Evolutionary conservation across 2,329 filamentous ascomycete species (phyloP).

Genomic region (Ceratocystis eucalypticola): DNA sequence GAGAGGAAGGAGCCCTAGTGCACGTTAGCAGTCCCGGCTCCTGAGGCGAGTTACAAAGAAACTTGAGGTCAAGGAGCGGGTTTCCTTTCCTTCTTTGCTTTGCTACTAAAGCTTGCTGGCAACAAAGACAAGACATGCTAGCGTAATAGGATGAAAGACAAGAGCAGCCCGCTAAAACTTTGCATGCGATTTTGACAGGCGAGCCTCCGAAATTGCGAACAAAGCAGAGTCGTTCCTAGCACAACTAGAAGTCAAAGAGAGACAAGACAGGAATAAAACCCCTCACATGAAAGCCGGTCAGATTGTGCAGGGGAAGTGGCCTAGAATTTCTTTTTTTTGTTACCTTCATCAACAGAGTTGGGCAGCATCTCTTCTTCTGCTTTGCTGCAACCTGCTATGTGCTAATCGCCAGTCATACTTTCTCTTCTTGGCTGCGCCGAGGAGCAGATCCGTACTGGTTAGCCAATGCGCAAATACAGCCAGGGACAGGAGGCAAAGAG

Average conservation of each 20-base stretch:
- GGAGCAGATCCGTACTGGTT: background rate
- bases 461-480: background rate
- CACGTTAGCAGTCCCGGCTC: conserved; percentile 1
- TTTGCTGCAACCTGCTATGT: background rate
- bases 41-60: conserved; percentile 2
- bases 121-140: background rate
- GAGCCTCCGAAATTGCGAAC: background rate
- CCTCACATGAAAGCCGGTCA: no score
- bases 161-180: background rate
- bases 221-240: background rate
- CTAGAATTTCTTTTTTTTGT: background rate
- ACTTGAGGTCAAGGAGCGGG: background rate
- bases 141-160: no score
- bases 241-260: background rate
- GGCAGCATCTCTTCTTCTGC: background rate
- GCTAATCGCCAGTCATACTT: no score
- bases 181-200: background rate
- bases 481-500: background rate
- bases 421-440: background rate
- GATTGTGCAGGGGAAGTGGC: no score
- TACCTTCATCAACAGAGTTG: background rate
- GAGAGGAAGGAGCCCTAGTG: background rate
- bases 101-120: no score
- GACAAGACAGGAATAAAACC: no score
- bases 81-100: no score